phyloP scores from a whole-genome alignment of 345 rosid genomes.

The Salix purpurea region DNA sequence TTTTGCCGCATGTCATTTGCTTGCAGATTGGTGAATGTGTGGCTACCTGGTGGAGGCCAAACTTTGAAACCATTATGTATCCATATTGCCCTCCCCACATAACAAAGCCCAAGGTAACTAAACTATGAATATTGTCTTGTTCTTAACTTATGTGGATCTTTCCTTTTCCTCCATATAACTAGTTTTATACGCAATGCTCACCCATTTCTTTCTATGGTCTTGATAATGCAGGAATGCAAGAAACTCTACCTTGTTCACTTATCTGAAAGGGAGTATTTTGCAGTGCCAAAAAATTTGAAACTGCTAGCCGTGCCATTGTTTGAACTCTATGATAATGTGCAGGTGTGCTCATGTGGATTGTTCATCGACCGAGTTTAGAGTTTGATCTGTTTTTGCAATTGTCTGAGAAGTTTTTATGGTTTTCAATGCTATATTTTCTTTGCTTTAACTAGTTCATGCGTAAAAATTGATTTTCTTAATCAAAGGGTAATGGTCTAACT shows the following conservation, averaged over 20 bases:
- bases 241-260: slow-evolving; percentile 87
- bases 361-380: not conserved
- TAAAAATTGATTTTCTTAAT: not conserved
- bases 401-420: not conserved
- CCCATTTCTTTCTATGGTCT: not conserved
- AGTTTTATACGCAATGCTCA: slow-evolving; percentile 2
- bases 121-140: not conserved
- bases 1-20: not conserved
- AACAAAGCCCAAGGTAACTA: slow-evolving; percentile 80
- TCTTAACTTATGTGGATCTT: not conserved
- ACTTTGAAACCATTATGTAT: slow-evolving; percentile 93
- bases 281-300: slow-evolving; percentile 94
- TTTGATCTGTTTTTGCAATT: not conserved
- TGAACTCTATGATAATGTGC: slow-evolving; percentile 94
- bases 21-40: slow-evolving; percentile 91
- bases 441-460: not conserved
- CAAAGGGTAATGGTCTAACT: not conserved
- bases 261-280: slow-evolving; percentile 96
- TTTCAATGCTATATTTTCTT: not conserved
- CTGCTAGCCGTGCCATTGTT: slow-evolving; percentile 94
- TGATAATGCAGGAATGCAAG: slow-evolving; percentile 83
- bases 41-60: slow-evolving; percentile 99
- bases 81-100: slow-evolving; percentile 98
- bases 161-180: not conserved
- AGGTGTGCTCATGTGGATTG: slow-evolving; percentile 37